Base-by-base conservation (phyloP, 1,139 yeast genomes). In the Sugiyamaella neomexicana region DNA sequence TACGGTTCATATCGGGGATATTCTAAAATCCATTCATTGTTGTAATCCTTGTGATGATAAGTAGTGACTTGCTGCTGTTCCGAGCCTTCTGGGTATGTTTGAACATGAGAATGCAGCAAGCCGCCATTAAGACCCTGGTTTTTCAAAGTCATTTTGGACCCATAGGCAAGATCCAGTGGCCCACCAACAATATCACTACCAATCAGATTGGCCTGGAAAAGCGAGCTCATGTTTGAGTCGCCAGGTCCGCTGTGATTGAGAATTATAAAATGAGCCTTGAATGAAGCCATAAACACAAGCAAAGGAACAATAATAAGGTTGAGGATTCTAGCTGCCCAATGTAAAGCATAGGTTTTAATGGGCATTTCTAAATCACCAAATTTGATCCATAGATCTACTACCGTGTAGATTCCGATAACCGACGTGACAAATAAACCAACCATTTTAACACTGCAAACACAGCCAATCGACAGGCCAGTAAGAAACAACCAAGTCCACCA, bases 1-100 rank as follows among this genome's bases (percentile, higher is more conserved):
- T 80, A 83, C 47, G 75, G 72, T n/a, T 79, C 79, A 34, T 74
- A 78, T 73, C 97, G 84, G 34, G 82, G 75, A 69, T 88, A 81
- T 72, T 90, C 89, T 75, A 95, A 80, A 43, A 79, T 68, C 98
- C 98, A 93, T 65, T 89, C 85, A 72, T 93, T 93, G 76, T 93
- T 93, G 55, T 83, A 66, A 73, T 93, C 99, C 74, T 89, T 89
- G 76, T 89, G 97, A 52, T 89, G 83, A 71, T 93, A 93, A 34
- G 96, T 88, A 45, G 99, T 93, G 55, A 93, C 88, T 74, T 93
- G 99, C 74, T 93, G 98, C 75, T 93, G 99, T 64, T 81, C 80
- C 16, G 98, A 91, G 55, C 99, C 99, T 66, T 84, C 96, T 44
- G 99, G 99, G 76, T 77, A 93, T 10, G 89, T 78, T 75, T 93